Percentiles rank a stretch among this genome's conserved stretches.
These are phyloP conservation scores for Ophiostoma ulmi DNA, from an alignment of 2,329 filamentous ascomycete genomes.

Conservation along the genomic window DNA sequence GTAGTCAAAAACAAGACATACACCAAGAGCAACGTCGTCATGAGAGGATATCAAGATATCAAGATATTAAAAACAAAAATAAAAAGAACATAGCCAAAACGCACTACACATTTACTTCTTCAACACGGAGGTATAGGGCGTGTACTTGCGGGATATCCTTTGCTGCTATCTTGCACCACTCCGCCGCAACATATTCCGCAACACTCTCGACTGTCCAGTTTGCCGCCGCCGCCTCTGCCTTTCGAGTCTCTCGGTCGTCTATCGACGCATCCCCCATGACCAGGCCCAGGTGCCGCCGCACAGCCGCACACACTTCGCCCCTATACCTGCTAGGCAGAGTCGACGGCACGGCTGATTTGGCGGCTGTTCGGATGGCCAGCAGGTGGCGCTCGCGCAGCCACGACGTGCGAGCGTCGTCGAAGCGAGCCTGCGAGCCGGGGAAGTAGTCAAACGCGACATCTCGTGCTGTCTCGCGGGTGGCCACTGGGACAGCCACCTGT, in stretches of 20 bases:
- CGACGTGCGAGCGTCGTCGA: conserved; percentile 38
- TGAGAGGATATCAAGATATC: not conserved
- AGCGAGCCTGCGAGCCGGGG: conserved; percentile 39
- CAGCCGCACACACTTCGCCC: conserved; percentile 37
- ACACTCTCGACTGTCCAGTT: conserved; percentile 42
- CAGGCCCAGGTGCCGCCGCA: conserved; percentile 37
- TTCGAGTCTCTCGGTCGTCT: not conserved
- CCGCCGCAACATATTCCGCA: conserved; percentile 38
- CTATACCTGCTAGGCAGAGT: conserved; percentile 34
- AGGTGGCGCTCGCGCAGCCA: conserved; percentile 41
- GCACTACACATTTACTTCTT: not conserved
- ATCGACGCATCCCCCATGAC: not conserved
- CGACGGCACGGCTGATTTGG: conserved; percentile 30
- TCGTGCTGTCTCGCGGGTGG: conserved; percentile 43
- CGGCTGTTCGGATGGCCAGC: conserved; percentile 39
- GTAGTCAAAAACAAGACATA: not conserved
- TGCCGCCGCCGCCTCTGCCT: conserved; percentile 29
- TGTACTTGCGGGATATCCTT: not conserved
- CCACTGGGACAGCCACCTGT: no score
- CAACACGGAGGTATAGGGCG: not conserved
- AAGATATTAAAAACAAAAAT: not conserved
- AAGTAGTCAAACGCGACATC: conserved; percentile 52
- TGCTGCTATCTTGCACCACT: conserved; percentile 36
- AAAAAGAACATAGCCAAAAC: not conserved
- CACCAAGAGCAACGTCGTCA: not conserved